Base-by-base conservation (phyloP, 805 yeast species). In the Candida sakaeoensis region DNA sequence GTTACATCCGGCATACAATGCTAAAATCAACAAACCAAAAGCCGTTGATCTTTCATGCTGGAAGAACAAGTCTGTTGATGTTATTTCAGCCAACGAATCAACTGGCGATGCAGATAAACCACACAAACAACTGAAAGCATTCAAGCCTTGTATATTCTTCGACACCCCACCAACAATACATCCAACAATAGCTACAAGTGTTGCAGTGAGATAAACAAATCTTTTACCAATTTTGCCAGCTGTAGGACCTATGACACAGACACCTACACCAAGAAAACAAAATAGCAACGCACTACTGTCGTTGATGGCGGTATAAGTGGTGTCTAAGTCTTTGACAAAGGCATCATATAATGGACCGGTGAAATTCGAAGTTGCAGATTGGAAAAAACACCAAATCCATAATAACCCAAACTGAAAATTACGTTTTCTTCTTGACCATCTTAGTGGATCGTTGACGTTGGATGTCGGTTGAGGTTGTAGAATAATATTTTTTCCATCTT, bases 81-180 rank as follows among this genome's bases (percentile, higher is more conserved):
- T 61, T 8, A 70, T 60, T 41, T 69, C 77, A 12, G 68, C 74
- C 47, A 72, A 66, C 2, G 77, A 71, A 46, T 70, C 74, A 9
- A 67, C 61, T 2, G 72, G 66, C 21, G 74, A 66, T 16, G 65
- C 67, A 3, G 67, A 57, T 41, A 60, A 53, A 1, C 70, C 68
- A 4, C 49, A 35, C 8, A 63, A 36, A 16, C 53, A 44, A 24
- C 51, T 50, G 8, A 47, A 47, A 2, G 49, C 61, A 37, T 53
- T 57, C 19, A 61, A 31, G 13, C 36, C 38, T 6, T 41, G 25
- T 19, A 63, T 47, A 17, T 40, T 46, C 3, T 46, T 52, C 7
- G 64, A 53, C 21, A 46, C 49, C 22, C 56, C 47, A 3, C 67
- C 67, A 29, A 63, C 43, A 13, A 54, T 45, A 35, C 54, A 51